Conservation (phyloP, 2,329 filamentous ascomycete genomes). For the Phialocephala sp. region DNA sequence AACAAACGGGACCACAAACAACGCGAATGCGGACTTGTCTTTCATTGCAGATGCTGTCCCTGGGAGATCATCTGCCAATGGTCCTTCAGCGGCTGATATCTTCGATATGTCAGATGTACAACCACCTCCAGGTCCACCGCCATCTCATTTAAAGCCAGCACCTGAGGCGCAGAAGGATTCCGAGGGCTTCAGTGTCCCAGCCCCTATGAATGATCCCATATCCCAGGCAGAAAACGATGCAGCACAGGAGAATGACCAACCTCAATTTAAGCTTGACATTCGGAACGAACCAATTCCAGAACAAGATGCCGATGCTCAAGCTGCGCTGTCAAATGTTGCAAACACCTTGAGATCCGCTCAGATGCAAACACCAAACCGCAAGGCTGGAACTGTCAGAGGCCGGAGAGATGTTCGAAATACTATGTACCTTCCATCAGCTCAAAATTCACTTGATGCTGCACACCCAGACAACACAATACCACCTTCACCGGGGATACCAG, state of each 20-base stretch:
- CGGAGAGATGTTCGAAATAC: constrained; percentile 92
- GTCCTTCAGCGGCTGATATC: constrained; percentile 44
- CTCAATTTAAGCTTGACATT: constrained; percentile 80
- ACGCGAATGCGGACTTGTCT: constrained; percentile 42
- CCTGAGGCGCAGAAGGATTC: constrained; percentile 62
- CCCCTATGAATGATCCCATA: constrained; percentile 66
- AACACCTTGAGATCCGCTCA: constrained; percentile 70
- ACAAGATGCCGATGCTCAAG: constrained; percentile 76
- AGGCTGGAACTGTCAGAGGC: constrained; percentile 79
- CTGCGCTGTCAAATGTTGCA: constrained; percentile 76
- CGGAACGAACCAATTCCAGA: constrained; percentile 78
- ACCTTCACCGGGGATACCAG: constrained; percentile 43
- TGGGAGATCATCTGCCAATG: constrained; percentile 51
- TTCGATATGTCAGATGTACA: constrained; percentile 57
- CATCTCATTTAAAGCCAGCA: constrained; percentile 36
- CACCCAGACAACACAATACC: constrained; percentile 33
- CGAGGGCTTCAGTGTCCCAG: constrained; percentile 79
- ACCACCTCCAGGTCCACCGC: constrained; percentile 57
- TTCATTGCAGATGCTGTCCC: constrained; percentile 42
- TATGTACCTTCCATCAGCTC: constrained; percentile 70
- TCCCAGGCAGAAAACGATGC: constrained; percentile 74
- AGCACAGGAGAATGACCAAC: constrained; percentile 60
- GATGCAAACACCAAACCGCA: constrained; percentile 67
- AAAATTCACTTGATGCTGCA: constrained; percentile 38
- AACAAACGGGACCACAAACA: constrained; percentile 37